phyloP scores from a whole-genome alignment of 495 filamentous ascomycete genomes.

The Talaromyces trachyspermus region DNA sequence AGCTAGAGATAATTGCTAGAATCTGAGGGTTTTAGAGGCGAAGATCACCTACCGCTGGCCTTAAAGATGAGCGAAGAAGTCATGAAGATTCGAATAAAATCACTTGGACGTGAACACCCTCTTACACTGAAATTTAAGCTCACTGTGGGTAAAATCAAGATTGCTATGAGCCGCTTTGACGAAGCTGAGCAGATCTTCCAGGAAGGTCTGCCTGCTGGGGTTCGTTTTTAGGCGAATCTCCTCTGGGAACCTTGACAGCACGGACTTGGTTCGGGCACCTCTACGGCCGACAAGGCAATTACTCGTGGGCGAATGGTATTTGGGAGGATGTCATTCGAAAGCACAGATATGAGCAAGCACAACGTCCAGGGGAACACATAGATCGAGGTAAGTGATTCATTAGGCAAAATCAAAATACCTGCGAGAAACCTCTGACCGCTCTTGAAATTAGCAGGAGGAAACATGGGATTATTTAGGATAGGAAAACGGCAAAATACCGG shows the following conservation, averaged over 20 bases:
- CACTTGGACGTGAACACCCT: not conserved
- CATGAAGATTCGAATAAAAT: not conserved
- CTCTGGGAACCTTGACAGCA: not conserved
- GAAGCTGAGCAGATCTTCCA: constrained; percentile 1
- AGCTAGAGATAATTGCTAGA: not conserved
- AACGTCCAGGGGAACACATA: not conserved
- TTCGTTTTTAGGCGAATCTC: not conserved
- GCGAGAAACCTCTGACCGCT: too few relatives aligned
- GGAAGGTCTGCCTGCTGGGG: not conserved
- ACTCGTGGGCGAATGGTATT: not conserved
- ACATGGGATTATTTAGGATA: too few relatives aligned
- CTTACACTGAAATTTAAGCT: not conserved
- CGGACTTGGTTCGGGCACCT: constrained; percentile 2
- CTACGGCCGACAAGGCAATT: not conserved
- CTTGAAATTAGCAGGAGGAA: too few relatives aligned
- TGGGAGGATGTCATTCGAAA: constrained; percentile 3
- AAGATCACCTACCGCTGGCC: not conserved
- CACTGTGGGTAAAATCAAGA: not conserved
- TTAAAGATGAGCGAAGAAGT: not conserved
- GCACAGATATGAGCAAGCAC: not conserved
- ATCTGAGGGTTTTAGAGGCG: not conserved
- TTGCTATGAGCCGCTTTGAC: not conserved
- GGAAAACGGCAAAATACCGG: too few relatives aligned
- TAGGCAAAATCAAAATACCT: too few relatives aligned
- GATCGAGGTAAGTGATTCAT: not conserved